phyloP scores from a whole-genome alignment of 805 yeast genomes.

The Candida orba region DNA sequence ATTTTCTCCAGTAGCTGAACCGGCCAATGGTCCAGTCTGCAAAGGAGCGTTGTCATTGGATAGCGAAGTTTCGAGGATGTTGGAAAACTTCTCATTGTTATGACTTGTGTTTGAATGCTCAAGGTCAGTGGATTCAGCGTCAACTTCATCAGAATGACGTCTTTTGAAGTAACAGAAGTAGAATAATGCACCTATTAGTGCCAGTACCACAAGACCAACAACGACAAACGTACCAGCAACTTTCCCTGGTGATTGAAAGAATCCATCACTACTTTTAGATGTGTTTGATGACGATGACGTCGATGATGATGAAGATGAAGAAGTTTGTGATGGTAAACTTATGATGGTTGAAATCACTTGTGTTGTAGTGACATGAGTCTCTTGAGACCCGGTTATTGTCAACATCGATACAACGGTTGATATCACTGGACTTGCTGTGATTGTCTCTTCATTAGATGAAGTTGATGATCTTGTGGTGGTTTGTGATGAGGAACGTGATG shows the following conservation, averaged over 20 bases:
- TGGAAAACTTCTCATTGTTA: not conserved
- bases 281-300: too few relatives aligned
- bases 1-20: conserved; percentile 4
- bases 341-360: conserved; percentile 21
- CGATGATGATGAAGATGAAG: too few relatives aligned
- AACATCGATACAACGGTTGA: conserved; percentile 30
- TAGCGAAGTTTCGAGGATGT: not conserved
- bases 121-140: conserved; percentile 6
- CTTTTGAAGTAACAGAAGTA: conserved; percentile 35
- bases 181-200: conserved; percentile 35
- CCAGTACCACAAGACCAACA: conserved; percentile 56
- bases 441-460: conserved; percentile 8
- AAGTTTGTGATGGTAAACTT: not conserved
- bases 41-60: not conserved
- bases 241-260: conserved; percentile 59
- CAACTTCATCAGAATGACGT: conserved; percentile 12
- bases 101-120: conserved; percentile 5
- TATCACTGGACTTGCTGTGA: not conserved
- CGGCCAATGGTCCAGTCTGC: not conserved
- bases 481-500: conserved; percentile 1
- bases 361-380: conserved; percentile 21
- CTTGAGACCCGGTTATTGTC: conserved; percentile 29
- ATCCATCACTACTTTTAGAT: not conserved
- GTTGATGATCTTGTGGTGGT: conserved; percentile 1
- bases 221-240: conserved; percentile 78